phyloP scores from a whole-genome alignment of 2,329 filamentous ascomycete species.

The Rutstroemia sp. region DNA sequence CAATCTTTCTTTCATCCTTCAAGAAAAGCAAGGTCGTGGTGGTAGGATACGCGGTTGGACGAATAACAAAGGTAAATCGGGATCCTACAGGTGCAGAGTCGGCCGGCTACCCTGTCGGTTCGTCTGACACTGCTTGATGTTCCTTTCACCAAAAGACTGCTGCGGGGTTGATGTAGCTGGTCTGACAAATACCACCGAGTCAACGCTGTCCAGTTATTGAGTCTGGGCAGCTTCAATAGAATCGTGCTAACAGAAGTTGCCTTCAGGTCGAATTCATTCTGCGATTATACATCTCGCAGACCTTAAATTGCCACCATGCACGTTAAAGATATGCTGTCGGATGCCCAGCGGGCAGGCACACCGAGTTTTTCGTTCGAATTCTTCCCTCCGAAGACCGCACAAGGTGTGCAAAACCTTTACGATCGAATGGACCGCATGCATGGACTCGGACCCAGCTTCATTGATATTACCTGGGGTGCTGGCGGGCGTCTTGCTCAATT shows the following conservation, averaged over 20 bases:
- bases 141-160: neutral
- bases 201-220: neutral
- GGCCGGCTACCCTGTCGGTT: neutral
- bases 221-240: neutral
- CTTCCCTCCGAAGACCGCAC: slow-evolving; percentile 95
- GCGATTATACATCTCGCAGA: neutral
- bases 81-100: neutral
- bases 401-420: slow-evolving; percentile 98
- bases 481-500: slow-evolving; percentile 85
- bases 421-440: slow-evolving; percentile 99
- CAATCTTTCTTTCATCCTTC: slow-evolving; percentile 4
- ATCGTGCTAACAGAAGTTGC: slow-evolving; percentile 5
- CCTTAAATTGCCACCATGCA: slow-evolving; percentile 62
- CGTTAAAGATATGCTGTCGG: slow-evolving; percentile 83
- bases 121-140: neutral
- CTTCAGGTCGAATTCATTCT: slow-evolving; percentile 3
- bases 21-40: neutral
- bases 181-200: neutral
- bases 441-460: slow-evolving; percentile 84
- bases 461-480: slow-evolving; percentile 98
- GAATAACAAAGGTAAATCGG: slow-evolving; percentile 3
- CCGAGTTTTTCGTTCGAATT: slow-evolving; percentile 98
- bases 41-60: neutral
- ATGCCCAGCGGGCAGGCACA: slow-evolving; percentile 69
- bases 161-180: neutral